These are phyloP conservation scores for Cryphonectria japonica DNA, from an alignment of 2,329 filamentous ascomycete species.

Conservation along the genomic window DNA sequence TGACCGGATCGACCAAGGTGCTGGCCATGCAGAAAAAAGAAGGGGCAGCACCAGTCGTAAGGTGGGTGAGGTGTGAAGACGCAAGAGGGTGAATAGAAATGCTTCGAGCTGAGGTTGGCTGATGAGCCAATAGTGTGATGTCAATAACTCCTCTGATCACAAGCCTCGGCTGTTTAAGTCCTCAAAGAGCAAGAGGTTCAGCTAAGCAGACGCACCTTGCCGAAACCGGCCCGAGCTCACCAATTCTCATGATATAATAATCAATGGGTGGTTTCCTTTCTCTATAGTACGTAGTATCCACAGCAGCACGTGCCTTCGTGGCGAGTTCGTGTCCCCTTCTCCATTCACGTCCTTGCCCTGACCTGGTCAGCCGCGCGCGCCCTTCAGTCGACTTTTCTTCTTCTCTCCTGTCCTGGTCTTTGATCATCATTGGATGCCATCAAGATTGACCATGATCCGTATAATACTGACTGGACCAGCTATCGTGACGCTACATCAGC, in stretches of 20 bases:
- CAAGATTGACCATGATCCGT: background rate
- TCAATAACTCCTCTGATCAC: conserved; percentile 20
- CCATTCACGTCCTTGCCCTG: no score
- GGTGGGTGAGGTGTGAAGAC: background rate
- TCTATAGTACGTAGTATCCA: no score
- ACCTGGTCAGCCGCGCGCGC: background rate
- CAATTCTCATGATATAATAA: no score
- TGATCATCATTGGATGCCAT: background rate
- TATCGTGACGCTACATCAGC: background rate
- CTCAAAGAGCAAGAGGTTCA: no score
- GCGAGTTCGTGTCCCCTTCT: conserved; percentile 19
- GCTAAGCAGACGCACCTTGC: background rate
- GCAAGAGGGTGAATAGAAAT: background rate
- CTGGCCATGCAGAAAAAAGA: conserved; percentile 9
- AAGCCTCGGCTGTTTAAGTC: conserved; percentile 24
- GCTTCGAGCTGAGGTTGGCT: background rate
- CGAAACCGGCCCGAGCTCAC: conserved; percentile 18
- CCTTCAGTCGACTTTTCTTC: conserved; percentile 12
- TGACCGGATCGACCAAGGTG: background rate
- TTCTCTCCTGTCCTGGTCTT: background rate
- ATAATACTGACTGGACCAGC: no score
- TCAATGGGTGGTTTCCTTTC: no score
- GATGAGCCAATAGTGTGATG: conserved; percentile 11
- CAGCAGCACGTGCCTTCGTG: conserved; percentile 28
- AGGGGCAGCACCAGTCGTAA: background rate